Conservation (phyloP, 1,284 basidiomycete genomes). For the Ceratobasidium sp. region DNA sequence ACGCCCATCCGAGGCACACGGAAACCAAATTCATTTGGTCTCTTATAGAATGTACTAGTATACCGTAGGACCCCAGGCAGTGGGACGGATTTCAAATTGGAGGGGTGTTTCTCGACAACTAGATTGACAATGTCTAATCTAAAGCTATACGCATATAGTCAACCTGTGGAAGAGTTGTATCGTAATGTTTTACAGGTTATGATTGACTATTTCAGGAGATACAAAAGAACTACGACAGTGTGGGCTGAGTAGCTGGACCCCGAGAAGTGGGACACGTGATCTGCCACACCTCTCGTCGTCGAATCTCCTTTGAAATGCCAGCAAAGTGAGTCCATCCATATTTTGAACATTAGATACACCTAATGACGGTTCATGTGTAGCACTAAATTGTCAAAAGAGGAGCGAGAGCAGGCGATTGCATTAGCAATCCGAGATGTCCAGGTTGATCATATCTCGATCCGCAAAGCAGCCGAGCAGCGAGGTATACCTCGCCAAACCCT, state of each 20-base stretch:
- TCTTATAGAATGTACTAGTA: no score
- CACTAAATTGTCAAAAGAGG: neutral
- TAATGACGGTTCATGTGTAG: no score
- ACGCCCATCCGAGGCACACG: neutral
- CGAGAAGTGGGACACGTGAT: constrained; percentile 9
- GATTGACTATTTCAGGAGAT: neutral
- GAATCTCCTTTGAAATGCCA: no score
- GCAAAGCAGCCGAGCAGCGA: neutral
- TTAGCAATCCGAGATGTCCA: constrained; percentile 21
- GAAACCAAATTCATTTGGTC: no score
- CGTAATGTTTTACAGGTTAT: no score
- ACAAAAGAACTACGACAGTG: neutral
- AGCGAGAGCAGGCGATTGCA: constrained; percentile 1
- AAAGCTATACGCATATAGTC: neutral
- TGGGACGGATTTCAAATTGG: neutral
- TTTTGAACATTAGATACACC: neutral
- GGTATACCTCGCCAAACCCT: constrained; percentile 2
- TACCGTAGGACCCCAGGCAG: no score
- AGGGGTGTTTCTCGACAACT: no score
- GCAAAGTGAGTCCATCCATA: neutral
- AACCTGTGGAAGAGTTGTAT: no score
- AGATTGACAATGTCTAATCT: no score
- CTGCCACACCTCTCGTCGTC: neutral
- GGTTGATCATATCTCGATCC: neutral
- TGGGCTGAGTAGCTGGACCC: neutral